A percentile compares a stretch with the other conserved stretches of the same genome.
Conservation (phyloP, 345 rosid species). For the Mercurialis annua region DNA sequence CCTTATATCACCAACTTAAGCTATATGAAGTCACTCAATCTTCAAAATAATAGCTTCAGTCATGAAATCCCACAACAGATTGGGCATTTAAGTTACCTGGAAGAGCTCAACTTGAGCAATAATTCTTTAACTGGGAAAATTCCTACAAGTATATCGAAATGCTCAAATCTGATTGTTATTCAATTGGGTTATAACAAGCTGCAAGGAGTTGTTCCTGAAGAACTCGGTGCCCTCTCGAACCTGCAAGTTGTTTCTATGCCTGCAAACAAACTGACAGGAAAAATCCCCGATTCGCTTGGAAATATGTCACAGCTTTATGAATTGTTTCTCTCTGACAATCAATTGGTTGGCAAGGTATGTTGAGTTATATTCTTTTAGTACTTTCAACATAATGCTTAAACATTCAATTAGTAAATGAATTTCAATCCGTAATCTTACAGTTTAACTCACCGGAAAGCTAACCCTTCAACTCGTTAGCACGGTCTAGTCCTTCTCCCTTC, state of each 20-base stretch:
- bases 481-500: too few relatives aligned
- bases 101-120: not conserved
- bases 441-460: too few relatives aligned
- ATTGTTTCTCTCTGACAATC: not conserved
- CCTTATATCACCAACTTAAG: conserved; percentile 4
- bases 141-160: conserved; percentile 13
- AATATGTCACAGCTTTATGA: conserved; percentile 10
- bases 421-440: too few relatives aligned
- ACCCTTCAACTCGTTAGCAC: too few relatives aligned
- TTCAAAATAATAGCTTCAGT: conserved; percentile 7
- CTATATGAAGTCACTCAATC: conserved; percentile 1
- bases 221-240: not conserved
- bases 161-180: not conserved
- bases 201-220: conserved; percentile 12
- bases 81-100: conserved; percentile 2
- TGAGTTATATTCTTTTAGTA: too few relatives aligned
- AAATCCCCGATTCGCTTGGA: conserved; percentile 17
- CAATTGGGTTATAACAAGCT: not conserved
- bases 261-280: conserved; percentile 15
- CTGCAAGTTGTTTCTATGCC: not conserved
- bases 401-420: too few relatives aligned
- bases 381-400: too few relatives aligned
- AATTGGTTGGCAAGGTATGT: conserved; percentile 6
- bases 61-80: conserved; percentile 16
- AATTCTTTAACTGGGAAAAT: conserved; percentile 22